phyloP scores from a whole-genome alignment of 1,284 basidiomycete species.

The Ustilago nuda region DNA sequence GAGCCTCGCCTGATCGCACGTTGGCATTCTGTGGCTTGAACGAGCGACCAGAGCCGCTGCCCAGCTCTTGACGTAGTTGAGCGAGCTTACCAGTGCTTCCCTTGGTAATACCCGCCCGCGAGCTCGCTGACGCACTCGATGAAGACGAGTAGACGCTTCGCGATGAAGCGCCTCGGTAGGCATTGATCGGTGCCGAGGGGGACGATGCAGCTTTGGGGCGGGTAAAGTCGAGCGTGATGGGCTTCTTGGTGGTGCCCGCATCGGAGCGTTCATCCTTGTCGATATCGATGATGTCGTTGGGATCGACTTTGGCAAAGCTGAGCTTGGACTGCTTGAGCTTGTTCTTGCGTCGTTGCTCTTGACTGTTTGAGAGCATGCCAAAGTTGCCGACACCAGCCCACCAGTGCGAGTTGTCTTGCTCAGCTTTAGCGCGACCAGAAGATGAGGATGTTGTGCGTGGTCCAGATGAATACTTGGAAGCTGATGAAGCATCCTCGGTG shows the following conservation, averaged over 20 bases:
- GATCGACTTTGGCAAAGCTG: conserved; percentile 44
- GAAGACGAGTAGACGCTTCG: conserved; percentile 21
- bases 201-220: conserved; percentile 23
- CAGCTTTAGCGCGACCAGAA: conserved; percentile 10
- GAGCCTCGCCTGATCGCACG: conserved; percentile 25
- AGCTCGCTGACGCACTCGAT: conserved; percentile 16
- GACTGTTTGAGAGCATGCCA: conserved; percentile 36
- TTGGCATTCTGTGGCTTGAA: conserved; percentile 52
- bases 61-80: conserved; percentile 56
- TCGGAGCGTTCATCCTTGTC: conserved; percentile 28
- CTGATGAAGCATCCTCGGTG: neutral
- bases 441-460: conserved; percentile 2
- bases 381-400: conserved; percentile 46
- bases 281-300: conserved; percentile 50
- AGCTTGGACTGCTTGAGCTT: conserved; percentile 60
- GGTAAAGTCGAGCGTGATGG: conserved; percentile 49
- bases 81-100: conserved; percentile 48
- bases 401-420: conserved; percentile 44
- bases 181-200: conserved; percentile 51
- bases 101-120: conserved; percentile 26
- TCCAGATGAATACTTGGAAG: neutral
- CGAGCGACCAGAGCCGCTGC: conserved; percentile 31
- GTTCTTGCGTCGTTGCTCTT: conserved; percentile 34
- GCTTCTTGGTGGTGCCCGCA: conserved; percentile 20
- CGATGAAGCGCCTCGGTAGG: conserved; percentile 43